A percentile compares a stretch with the other conserved stretches of the same genome.
These are phyloP conservation scores for Purpureocillium lavendulum DNA, from an alignment of 2,329 filamentous ascomycete genomes.

Conservation along the genomic window DNA sequence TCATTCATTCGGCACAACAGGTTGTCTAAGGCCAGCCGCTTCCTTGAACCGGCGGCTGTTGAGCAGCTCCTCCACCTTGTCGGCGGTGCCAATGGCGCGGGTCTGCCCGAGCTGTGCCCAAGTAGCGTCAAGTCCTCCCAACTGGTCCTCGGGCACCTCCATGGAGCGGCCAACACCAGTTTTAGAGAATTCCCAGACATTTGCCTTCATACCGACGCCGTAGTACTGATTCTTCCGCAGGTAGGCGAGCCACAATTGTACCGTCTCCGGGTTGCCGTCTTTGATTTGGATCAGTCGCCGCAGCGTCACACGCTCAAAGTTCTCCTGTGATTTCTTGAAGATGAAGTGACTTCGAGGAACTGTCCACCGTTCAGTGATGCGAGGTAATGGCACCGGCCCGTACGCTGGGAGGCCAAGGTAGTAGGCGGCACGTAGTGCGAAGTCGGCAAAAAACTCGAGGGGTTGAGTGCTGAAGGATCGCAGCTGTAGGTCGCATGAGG, in stretches of 20 bases:
- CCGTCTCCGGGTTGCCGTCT: slow-evolving; percentile 80
- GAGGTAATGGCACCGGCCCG: slow-evolving; percentile 78
- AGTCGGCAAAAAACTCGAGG: slow-evolving; percentile 90
- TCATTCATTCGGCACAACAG: slow-evolving; percentile 4
- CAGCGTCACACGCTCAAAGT: slow-evolving; percentile 87
- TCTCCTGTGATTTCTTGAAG: slow-evolving; percentile 95
- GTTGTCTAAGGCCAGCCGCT: slow-evolving; percentile 18
- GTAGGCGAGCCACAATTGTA: slow-evolving; percentile 89
- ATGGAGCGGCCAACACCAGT: slow-evolving; percentile 38
- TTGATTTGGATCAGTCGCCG: slow-evolving; percentile 84
- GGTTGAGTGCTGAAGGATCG: slow-evolving; percentile 87
- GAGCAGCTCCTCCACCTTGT: slow-evolving; percentile 50
- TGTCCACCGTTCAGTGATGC: slow-evolving; percentile 88
- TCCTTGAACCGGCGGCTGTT: slow-evolving; percentile 40
- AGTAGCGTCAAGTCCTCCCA: slow-evolving; percentile 34
- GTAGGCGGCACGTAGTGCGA: slow-evolving; percentile 88
- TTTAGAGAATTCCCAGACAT: slow-evolving; percentile 81
- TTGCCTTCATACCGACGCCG: slow-evolving; percentile 98
- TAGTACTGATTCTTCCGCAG: slow-evolving; percentile 87
- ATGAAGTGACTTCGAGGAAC: slow-evolving; percentile 85
- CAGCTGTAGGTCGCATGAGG: slow-evolving; percentile 83
- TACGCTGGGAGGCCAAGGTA: slow-evolving; percentile 81
- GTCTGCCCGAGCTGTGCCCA: slow-evolving; percentile 49
- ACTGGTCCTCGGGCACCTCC: slow-evolving; percentile 13
- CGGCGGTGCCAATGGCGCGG: slow-evolving; percentile 38